Conservation (phyloP, 2,329 filamentous ascomycete genomes). For the Coniochaeta sp. region DNA sequence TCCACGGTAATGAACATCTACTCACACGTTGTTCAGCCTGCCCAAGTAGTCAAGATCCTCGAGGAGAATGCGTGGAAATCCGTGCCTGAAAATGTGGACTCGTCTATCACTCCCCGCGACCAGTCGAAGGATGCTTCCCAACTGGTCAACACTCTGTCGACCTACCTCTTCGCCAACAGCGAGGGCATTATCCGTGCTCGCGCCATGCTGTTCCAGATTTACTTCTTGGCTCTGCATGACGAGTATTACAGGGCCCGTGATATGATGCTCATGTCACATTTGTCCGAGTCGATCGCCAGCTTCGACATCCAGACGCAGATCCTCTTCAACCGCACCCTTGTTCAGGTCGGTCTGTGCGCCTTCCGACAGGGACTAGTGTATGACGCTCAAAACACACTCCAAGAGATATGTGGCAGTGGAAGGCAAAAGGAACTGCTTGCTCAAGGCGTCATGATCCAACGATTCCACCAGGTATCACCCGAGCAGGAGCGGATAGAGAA, state of each 20-base stretch:
- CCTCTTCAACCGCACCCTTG: conserved; percentile 94
- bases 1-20: background rate
- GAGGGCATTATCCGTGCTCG: conserved; percentile 94
- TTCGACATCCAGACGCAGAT: conserved; percentile 98
- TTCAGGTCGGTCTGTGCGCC: conserved; percentile 95
- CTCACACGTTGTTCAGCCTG: conserved; percentile 47
- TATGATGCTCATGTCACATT: conserved; percentile 99
- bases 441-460: conserved; percentile 96
- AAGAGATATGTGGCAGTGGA: conserved; percentile 96
- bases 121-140: conserved; percentile 60
- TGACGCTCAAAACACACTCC: conserved; percentile 93
- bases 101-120: conserved; percentile 69
- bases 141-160: conserved; percentile 83
- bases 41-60: conserved; percentile 85
- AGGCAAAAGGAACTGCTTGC: conserved; percentile 96
- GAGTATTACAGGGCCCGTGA: conserved; percentile 97
- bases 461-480: conserved; percentile 90
- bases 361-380: conserved; percentile 97
- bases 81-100: conserved; percentile 63
- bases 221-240: conserved; percentile 95
- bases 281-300: conserved; percentile 93
- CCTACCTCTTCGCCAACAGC: conserved; percentile 89
- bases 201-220: conserved; percentile 97
- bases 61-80: conserved; percentile 92
- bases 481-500: conserved; percentile 97